Evolutionary conservation across 2,329 filamentous ascomycete species (phyloP).

Genomic region (Curvularia lunata): DNA sequence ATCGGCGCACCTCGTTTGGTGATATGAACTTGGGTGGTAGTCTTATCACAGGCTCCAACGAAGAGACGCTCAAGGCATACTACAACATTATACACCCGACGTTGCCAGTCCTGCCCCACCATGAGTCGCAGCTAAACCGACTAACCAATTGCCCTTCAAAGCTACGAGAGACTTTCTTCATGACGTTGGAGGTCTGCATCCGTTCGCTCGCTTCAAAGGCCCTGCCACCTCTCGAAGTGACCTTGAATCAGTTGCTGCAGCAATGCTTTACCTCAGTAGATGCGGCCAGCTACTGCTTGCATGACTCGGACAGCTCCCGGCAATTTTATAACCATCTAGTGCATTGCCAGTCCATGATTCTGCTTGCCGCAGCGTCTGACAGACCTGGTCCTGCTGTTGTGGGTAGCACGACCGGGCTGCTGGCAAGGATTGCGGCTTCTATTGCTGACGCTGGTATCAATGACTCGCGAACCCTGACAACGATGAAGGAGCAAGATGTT

Average conservation of each 20-base stretch:
- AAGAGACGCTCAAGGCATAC: slow-evolving; percentile 45
- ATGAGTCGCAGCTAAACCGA: slow-evolving; percentile 42
- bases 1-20: slow-evolving; percentile 45
- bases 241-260: slow-evolving; percentile 37
- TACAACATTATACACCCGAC: slow-evolving; percentile 47
- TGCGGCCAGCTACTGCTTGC: slow-evolving; percentile 36
- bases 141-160: slow-evolving; percentile 45
- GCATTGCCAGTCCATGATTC: slow-evolving; percentile 41
- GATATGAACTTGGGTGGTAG: slow-evolving; percentile 44
- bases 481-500: slow-evolving; percentile 39
- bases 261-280: slow-evolving; percentile 40
- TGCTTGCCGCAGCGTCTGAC: slow-evolving; percentile 45
- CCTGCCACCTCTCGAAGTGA: slow-evolving; percentile 34
- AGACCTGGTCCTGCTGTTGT: slow-evolving; percentile 36
- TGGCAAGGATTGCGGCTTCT: slow-evolving; percentile 42
- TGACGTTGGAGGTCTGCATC: slow-evolving; percentile 43
- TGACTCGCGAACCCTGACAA: slow-evolving; percentile 33
- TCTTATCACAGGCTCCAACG: slow-evolving; percentile 45
- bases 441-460: slow-evolving; percentile 43
- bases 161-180: slow-evolving; percentile 46
- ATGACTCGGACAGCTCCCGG: slow-evolving; percentile 35
- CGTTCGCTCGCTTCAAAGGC: slow-evolving; percentile 41
- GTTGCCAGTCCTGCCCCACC: slow-evolving; percentile 43
- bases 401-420: slow-evolving; percentile 38
- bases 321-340: slow-evolving; percentile 45